Evolutionary conservation across 2,329 filamentous ascomycete genomes (phyloP), one percentile per base, ranked within the genome.

Genomic region (Penicillium sp.): DNA sequence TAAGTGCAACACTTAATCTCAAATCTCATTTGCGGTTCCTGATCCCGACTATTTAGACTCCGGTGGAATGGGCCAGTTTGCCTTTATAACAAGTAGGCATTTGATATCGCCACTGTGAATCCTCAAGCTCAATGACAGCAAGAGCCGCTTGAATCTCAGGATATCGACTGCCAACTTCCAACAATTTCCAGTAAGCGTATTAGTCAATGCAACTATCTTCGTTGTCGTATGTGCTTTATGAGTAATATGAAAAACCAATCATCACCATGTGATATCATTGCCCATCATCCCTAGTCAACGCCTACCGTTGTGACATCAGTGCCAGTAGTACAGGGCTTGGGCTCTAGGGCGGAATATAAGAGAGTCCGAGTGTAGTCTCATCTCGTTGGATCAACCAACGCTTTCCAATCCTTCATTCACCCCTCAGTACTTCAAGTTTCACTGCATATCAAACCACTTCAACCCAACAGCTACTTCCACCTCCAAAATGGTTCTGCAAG

Each of bases 221-320:
- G 4, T 38, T 33, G 1, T 10, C 17, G 11, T 22, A 33, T 11
- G 9, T 31, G 8, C 22, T 6, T 41, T 14, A 7, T 22, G 19
- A 5, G 11, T n/a, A 43, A 51, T 26, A 19, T 19, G 25, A 31
- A 8, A 19, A 31, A 10, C 48, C 42, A 53, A 56, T 58, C 55
- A 55, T 50, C 48, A 31, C 8, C 11, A 14, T 44, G 50, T 64
- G 61, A 64, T 57, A 62, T 64, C 61, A 64, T 64, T 38, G 14
- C 50, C 19, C 61, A 64, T 64, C 61, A 64, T 62, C 45, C 3
- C 42, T 10, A 40, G 17, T 17, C 31, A 25, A 19, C 5, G 26
- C 12, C 36, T 31, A 43, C 33, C 3, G 36, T 16, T 38, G 57
- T 63, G 61, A 62, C 61, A 63, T 63, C 61, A 62, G 56, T 35